Conservation (phyloP, 2,329 filamentous ascomycete genomes). For the Venturia asperata region DNA sequence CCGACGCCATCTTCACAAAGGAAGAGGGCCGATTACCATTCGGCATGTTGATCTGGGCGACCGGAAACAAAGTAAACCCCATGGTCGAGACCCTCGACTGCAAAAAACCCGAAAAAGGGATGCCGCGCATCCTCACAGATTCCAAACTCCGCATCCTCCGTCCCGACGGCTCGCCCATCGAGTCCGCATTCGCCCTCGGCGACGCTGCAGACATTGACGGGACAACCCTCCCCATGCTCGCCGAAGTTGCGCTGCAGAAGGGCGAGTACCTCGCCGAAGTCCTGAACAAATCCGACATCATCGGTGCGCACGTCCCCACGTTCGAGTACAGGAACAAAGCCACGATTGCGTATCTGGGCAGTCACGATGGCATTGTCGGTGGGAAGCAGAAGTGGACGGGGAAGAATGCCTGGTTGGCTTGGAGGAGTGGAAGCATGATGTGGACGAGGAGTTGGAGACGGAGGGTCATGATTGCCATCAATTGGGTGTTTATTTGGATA, state of each 20-base stretch:
- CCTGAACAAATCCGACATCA: constrained; percentile 43
- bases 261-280: constrained; percentile 31
- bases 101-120: constrained; percentile 29
- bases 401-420: constrained; percentile 38
- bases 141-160: constrained; percentile 27
- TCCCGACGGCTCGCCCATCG: constrained; percentile 25
- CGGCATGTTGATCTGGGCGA: constrained; percentile 37
- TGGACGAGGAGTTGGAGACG: constrained; percentile 33
- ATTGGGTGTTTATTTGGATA: constrained; percentile 30
- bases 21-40: constrained; percentile 32
- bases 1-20: constrained; percentile 31
- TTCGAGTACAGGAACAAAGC: constrained; percentile 37
- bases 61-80: constrained; percentile 32
- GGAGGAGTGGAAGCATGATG: constrained; percentile 34
- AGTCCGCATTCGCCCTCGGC: constrained; percentile 31
- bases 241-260: constrained; percentile 36
- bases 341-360: constrained; percentile 37
- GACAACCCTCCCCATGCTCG: constrained; percentile 30
- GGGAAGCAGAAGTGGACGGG: constrained; percentile 35
- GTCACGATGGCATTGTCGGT: constrained; percentile 36
- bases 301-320: constrained; percentile 23
- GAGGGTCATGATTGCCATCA: constrained; percentile 30
- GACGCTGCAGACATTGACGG: constrained; percentile 37
- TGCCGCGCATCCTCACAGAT: constrained; percentile 34
- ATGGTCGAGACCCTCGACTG: constrained; percentile 31